Evolutionary conservation across 805 yeast species (phyloP).

Genomic region (Wickerhamomyces alni): DNA sequence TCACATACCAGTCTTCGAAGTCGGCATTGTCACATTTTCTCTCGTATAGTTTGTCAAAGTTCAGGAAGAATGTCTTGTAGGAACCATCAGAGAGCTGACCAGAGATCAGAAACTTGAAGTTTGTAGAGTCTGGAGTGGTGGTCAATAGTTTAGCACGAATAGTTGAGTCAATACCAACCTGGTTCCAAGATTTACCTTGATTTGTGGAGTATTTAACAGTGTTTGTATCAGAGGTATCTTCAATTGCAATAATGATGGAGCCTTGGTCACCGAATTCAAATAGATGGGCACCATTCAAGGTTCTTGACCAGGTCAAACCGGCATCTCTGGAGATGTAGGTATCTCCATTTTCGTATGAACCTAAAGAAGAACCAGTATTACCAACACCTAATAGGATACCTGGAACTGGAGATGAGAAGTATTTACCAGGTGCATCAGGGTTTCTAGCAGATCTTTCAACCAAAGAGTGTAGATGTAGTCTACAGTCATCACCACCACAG

Average conservation of each 20-base stretch:
- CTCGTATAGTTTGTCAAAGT: conserved; percentile 51
- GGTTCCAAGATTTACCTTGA: conserved; percentile 65
- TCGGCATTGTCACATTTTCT: conserved; percentile 39
- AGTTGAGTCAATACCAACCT: conserved; percentile 38
- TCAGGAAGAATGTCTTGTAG: conserved; percentile 31
- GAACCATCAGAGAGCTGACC: conserved; percentile 30
- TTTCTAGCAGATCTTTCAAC: conserved; percentile 22
- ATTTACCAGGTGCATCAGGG: conserved; percentile 22
- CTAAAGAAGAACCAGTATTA: conserved; percentile 24
- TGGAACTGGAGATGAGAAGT: conserved; percentile 36
- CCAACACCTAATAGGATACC: conserved; percentile 42
- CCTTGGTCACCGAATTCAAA: conserved; percentile 76
- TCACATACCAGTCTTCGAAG: conserved; percentile 58
- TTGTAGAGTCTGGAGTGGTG: conserved; percentile 68
- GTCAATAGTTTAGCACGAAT: conserved; percentile 38
- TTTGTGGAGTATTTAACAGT: conserved; percentile 53
- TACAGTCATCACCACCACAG: conserved; percentile 10
- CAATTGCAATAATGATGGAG: conserved; percentile 60
- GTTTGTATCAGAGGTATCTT: conserved; percentile 31
- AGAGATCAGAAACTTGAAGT: conserved; percentile 46
- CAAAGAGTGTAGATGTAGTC: conserved; percentile 33
- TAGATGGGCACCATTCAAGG: conserved; percentile 44
- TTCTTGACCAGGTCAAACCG: conserved; percentile 64
- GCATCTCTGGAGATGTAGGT: conserved; percentile 73
- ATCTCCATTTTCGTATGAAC: conserved; percentile 25